Conservation (phyloP, 2,329 filamentous ascomycete genomes). For the Rhynchosporium agropyri region DNA sequence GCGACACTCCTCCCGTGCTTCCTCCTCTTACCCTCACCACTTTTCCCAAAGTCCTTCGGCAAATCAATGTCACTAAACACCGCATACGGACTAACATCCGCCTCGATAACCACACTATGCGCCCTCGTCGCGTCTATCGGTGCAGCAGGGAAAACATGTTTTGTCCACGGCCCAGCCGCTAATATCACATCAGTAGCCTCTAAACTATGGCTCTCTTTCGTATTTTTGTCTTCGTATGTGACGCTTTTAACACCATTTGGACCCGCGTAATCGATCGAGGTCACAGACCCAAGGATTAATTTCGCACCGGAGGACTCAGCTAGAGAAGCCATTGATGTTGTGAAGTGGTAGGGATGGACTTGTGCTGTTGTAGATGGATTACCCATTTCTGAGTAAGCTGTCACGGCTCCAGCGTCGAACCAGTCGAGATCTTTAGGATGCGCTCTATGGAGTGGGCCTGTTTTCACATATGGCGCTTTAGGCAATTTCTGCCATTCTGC, state of each 20-base stretch:
- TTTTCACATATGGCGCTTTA: constrained; percentile 55
- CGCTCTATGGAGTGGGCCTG: constrained; percentile 28
- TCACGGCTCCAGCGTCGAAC: constrained; percentile 69
- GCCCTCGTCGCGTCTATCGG: constrained; percentile 62
- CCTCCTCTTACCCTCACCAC: constrained; percentile 54
- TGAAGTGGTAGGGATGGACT: constrained; percentile 91
- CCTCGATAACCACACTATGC: constrained; percentile 67
- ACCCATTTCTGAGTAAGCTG: constrained; percentile 81
- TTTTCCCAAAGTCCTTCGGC: constrained; percentile 63
- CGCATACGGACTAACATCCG: constrained; percentile 70
- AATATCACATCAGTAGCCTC: constrained; percentile 51
- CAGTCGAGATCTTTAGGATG: constrained; percentile 78
- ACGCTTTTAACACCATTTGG: constrained; percentile 71
- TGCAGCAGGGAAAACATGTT: constrained; percentile 57
- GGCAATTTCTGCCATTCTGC: constrained; percentile 63
- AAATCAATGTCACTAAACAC: constrained; percentile 86
- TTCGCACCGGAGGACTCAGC: constrained; percentile 70
- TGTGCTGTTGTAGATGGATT: constrained; percentile 81
- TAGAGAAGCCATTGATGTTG: constrained; percentile 77
- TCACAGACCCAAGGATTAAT: constrained; percentile 70
- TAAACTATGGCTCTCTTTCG: constrained; percentile 52
- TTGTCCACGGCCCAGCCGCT: constrained; percentile 63
- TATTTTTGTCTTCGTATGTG: constrained; percentile 59
- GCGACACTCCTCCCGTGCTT: constrained; percentile 66
- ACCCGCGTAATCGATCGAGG: constrained; percentile 60